Conservation (phyloP, 768 basidiomycete species). For the Trametes meyenii region DNA sequence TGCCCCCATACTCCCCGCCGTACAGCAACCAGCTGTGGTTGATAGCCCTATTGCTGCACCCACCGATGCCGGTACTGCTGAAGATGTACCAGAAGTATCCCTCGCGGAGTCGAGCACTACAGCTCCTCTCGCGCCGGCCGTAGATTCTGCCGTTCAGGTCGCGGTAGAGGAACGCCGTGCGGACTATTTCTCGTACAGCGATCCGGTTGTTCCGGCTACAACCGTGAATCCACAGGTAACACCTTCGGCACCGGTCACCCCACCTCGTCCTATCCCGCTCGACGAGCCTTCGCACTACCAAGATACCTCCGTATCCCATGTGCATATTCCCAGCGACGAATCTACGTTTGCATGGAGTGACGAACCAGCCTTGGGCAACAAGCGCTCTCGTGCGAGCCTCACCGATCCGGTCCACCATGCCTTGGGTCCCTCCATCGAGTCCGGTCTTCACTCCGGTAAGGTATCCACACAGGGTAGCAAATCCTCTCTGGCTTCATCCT, state of each 20-base stretch:
- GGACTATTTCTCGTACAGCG: conserved; percentile 30
- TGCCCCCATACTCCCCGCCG: conserved; percentile 21
- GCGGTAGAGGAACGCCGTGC: conserved; percentile 18
- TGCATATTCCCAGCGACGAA: conserved; percentile 26
- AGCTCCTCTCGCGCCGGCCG: conserved; percentile 1
- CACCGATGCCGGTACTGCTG: neutral
- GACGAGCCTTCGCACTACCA: conserved; percentile 18
- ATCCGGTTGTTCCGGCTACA: conserved; percentile 24
- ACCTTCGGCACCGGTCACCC: conserved; percentile 14
- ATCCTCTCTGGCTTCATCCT: conserved; percentile 33
- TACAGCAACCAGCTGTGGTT: neutral
- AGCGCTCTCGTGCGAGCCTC: conserved; percentile 19
- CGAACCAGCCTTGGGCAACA: conserved; percentile 16
- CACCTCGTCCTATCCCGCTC: conserved; percentile 27
- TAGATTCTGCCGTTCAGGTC: conserved; percentile 2
- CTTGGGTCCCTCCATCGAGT: conserved; percentile 2
- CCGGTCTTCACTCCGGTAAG: conserved; percentile 3
- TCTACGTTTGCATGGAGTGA: conserved; percentile 31
- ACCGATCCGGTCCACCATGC: conserved; percentile 10
- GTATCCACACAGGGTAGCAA: conserved; percentile 28
- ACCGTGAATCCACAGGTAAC: conserved; percentile 2
- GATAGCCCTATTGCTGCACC: conserved; percentile 6
- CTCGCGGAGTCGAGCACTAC: conserved; percentile 2
- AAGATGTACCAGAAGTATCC: neutral
- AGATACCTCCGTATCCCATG: conserved; percentile 11